phyloP scores from a whole-genome alignment of 495 filamentous ascomycete genomes.

The Xylaria longipes region DNA sequence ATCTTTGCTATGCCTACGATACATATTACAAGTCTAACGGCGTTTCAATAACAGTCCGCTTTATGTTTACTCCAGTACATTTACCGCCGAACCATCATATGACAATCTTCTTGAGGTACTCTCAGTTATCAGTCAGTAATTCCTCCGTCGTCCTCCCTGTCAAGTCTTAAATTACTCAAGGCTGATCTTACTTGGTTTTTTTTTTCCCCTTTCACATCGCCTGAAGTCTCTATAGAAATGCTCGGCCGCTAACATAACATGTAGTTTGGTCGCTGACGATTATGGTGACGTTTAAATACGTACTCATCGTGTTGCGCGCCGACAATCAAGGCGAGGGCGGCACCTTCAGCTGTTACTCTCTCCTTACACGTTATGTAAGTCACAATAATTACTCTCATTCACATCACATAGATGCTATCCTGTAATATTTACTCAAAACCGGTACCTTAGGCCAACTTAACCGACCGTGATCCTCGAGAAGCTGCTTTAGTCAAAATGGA shows the following conservation, averaged over 20 bases:
- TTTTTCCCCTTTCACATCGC: too few species aligned
- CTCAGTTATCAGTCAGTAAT: slow-evolving; percentile 61
- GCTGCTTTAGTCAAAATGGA: slow-evolving; percentile 60
- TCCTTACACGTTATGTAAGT: slow-evolving; percentile 73
- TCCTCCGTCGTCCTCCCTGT: not conserved
- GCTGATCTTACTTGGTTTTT: not conserved
- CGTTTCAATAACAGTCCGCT: slow-evolving; percentile 54
- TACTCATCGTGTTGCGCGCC: slow-evolving; percentile 69
- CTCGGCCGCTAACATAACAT: not conserved
- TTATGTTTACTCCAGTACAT: slow-evolving; percentile 76
- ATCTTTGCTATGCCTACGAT: not conserved
- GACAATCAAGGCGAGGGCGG: slow-evolving; percentile 83
- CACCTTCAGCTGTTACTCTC: slow-evolving; percentile 73
- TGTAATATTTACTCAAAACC: not conserved
- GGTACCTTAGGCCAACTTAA: slow-evolving; percentile 56
- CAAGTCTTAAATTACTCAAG: not conserved
- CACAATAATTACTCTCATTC: not conserved
- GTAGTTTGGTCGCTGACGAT: slow-evolving; percentile 71
- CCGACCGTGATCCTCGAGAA: slow-evolving; percentile 62
- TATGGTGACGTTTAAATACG: slow-evolving; percentile 78
- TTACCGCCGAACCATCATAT: slow-evolving; percentile 60
- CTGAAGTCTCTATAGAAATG: too few species aligned
- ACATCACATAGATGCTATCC: not conserved
- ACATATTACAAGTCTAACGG: not conserved
- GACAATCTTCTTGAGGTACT: slow-evolving; percentile 71